These are phyloP conservation scores for Mycena vulgaris DNA, from an alignment of 768 basidiomycete genomes.

Conservation along the genomic window DNA sequence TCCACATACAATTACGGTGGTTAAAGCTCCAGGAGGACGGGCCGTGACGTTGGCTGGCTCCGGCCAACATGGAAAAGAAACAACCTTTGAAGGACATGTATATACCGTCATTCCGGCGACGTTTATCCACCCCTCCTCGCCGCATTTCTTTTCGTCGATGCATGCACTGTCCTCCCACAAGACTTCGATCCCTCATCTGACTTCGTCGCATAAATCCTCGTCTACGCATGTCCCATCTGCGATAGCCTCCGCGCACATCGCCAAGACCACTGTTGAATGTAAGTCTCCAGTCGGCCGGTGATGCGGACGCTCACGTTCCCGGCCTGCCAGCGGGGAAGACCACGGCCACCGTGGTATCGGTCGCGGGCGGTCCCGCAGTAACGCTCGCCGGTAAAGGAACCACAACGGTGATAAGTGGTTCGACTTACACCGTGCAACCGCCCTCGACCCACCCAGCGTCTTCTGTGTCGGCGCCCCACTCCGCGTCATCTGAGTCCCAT, in stretches of 20 bases:
- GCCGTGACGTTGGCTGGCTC: neutral
- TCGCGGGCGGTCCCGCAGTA: conserved; percentile 18
- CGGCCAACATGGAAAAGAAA: neutral
- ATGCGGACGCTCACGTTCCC: neutral
- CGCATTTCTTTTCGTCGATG: neutral
- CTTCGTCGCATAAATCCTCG: too few species aligned
- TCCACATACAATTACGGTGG: neutral
- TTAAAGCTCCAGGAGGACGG: neutral
- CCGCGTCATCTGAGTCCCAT: too few species aligned
- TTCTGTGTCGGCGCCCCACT: neutral
- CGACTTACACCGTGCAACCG: conserved; percentile 21
- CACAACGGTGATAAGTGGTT: conserved; percentile 28
- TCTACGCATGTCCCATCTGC: too few species aligned
- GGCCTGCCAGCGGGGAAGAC: neutral
- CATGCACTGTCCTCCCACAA: neutral
- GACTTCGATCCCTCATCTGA: neutral
- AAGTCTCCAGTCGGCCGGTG: neutral
- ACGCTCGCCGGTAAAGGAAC: conserved; percentile 27
- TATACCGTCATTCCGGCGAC: conserved; percentile 3
- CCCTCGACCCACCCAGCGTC: neutral
- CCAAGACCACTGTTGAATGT: neutral
- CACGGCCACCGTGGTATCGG: conserved; percentile 26
- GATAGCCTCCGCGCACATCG: neutral
- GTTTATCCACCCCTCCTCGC: neutral
- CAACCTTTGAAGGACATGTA: neutral